Evolutionary conservation across 1,284 basidiomycete genomes (phyloP), one percentile per base, ranked within the genome.

Genomic region (Marasmius oreades): DNA sequence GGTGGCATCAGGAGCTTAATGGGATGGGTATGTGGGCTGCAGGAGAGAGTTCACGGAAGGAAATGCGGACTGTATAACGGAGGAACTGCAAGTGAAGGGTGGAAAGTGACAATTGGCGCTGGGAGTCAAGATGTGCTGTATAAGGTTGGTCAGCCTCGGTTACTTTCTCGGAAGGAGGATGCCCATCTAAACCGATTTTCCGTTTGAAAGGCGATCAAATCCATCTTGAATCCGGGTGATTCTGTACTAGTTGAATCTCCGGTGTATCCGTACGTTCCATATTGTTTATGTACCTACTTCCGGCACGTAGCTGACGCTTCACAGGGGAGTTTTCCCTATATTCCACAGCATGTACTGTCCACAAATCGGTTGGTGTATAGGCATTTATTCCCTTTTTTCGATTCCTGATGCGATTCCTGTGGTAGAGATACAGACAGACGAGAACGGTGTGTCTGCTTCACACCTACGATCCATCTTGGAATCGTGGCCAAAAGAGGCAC

Each of bases 81-180:
- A 16, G 26, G 46, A 11, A 18, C 11, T 48, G 46, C 3, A 7
- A 18, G 45, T 37, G 42, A 23, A 39, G 24, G 53, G 77, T 97
- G 93, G 92, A 74, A 78, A 44, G 69, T 96, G 3, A 88, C 84
- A 47, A 73, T 96, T 14, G 94, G 94, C 0, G 79, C 79, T 45
- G 95, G 95, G 5, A 92, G 89, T 48, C 93, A 96, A 72, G 94
- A 97, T 75, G 68, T 95, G 58, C 82, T 97, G 55, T 89, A 80
- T 73, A 96, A 96, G 81, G 91, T 88, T 56, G 1, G 69, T 61
- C 24, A 3, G 5, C 5, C 24, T 16, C 26, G 23, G 37, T 20
- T 16, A 36, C 33, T 18, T 28, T 14, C 28, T 59, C n/a, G n/a
- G 16, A 34, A 22, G 36, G 3, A 23, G 23, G 14, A 20, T 11